These are phyloP conservation scores for Colletotrichum gloeosporioides DNA, from an alignment of 2,329 filamentous ascomycete genomes.

Conservation along the genomic window DNA sequence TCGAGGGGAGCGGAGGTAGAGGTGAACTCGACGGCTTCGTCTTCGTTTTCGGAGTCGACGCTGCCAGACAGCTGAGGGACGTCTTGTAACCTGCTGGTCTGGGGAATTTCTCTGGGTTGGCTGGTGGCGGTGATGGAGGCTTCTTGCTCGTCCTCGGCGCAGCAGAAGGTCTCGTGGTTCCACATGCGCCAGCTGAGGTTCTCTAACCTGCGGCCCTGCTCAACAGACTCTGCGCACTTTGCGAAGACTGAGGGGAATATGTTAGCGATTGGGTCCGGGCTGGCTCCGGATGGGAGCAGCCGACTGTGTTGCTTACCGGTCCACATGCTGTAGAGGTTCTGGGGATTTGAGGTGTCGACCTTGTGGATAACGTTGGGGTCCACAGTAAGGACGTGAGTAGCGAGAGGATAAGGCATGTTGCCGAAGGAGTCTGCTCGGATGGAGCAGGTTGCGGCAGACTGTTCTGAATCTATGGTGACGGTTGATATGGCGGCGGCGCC, in stretches of 20 bases:
- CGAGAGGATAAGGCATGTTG: constrained; percentile 83
- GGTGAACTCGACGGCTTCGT: constrained; percentile 66
- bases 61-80: constrained; percentile 79
- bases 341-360: constrained; percentile 90
- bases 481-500: constrained; percentile 24
- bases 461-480: constrained; percentile 26
- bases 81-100: constrained; percentile 47
- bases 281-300: constrained; percentile 7
- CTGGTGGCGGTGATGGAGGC: constrained; percentile 46
- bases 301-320: constrained; percentile 70
- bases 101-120: constrained; percentile 55
- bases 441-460: constrained; percentile 32
- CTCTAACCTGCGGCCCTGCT: constrained; percentile 89
- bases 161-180: constrained; percentile 93
- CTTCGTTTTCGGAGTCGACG: constrained; percentile 76
- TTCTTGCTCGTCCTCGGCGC: constrained; percentile 66
- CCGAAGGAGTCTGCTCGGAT: constrained; percentile 38
- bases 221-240: constrained; percentile 90
- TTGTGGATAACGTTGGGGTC: constrained; percentile 92
- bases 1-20: constrained; percentile 61
- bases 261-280: constrained; percentile 27
- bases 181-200: constrained; percentile 96
- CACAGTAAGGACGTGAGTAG: constrained; percentile 87
- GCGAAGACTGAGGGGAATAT: constrained; percentile 74
- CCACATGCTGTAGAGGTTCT: constrained; percentile 97